phyloP scores from a whole-genome alignment of 2,329 filamentous ascomycete genomes.

The Trichocomaceae sp. region DNA sequence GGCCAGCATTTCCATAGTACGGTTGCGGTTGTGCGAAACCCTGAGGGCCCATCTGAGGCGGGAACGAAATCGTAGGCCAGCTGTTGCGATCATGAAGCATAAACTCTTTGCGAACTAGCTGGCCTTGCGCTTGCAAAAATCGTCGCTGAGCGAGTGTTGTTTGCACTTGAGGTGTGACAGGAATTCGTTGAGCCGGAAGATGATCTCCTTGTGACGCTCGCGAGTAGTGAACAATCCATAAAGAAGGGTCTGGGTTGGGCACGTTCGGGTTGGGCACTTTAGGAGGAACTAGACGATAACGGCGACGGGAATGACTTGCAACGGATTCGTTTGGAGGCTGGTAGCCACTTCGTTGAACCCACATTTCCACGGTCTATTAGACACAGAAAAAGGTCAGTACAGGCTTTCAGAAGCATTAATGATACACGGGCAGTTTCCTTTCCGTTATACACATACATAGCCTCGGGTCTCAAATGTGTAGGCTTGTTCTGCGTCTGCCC shows the following conservation, averaged over 20 bases:
- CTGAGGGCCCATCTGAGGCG: constrained; percentile 47
- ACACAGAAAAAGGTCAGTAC: constrained; percentile 5
- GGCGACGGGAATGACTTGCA: constrained; percentile 70
- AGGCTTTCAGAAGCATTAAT: constrained; percentile 1
- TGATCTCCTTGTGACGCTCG: constrained; percentile 67
- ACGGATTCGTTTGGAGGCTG: constrained; percentile 64
- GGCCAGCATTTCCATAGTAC: constrained; percentile 34
- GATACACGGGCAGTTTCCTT: not conserved
- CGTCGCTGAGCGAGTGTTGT: constrained; percentile 43
- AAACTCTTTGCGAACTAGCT: constrained; percentile 84
- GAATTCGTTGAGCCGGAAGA: constrained; percentile 58
- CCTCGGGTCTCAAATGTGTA: constrained; percentile 67
- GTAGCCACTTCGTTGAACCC: constrained; percentile 74
- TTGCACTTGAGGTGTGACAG: constrained; percentile 36
- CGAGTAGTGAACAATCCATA: constrained; percentile 90
- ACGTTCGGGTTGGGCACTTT: constrained; percentile 64
- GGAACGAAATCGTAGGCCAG: constrained; percentile 79
- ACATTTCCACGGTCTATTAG: constrained; percentile 75
- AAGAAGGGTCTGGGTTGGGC: constrained; percentile 66
- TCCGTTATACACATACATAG: constrained; percentile 47
- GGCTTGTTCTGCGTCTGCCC: constrained; percentile 72
- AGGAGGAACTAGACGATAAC: constrained; percentile 74
- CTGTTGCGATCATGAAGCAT: constrained; percentile 84
- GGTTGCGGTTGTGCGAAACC: constrained; percentile 44
- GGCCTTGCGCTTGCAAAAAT: constrained; percentile 64